phyloP scores from a whole-genome alignment of 371 early-diverging fungal species.

The Mucor irregularis region DNA sequence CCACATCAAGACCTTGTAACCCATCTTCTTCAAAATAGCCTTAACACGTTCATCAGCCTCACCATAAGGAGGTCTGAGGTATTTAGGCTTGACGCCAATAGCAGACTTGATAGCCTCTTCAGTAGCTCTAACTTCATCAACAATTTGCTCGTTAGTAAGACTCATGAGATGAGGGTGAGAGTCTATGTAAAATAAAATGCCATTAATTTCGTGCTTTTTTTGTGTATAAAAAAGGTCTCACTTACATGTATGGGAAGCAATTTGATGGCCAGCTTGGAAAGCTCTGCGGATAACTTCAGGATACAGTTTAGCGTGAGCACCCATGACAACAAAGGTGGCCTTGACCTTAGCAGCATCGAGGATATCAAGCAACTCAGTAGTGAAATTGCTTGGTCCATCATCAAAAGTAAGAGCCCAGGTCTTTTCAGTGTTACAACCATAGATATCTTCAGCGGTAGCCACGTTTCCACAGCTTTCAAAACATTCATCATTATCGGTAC shows the following conservation, averaged over 20 bases:
- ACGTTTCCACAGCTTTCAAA: slow-evolving; percentile 43
- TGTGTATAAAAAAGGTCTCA: no score
- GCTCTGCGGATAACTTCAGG: slow-evolving; percentile 41
- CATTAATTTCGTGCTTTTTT: no score
- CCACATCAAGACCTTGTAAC: slow-evolving; percentile 56
- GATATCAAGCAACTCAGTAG: slow-evolving; percentile 52
- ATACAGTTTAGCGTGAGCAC: slow-evolving; percentile 39
- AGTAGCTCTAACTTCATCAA: slow-evolving; percentile 44
- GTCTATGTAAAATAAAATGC: no score
- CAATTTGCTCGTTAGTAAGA: slow-evolving; percentile 38
- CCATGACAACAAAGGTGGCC: slow-evolving; percentile 76
- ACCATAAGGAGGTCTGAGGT: slow-evolving; percentile 64
- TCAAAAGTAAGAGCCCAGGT: slow-evolving; percentile 61
- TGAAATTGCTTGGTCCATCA: slow-evolving; percentile 62
- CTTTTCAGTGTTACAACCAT: slow-evolving; percentile 34
- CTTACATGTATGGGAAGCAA: slow-evolving; percentile 59
- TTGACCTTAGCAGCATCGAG: slow-evolving; percentile 48
- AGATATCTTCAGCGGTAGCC: slow-evolving; percentile 31
- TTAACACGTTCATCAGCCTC: slow-evolving; percentile 56
- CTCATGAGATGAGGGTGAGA: slow-evolving; percentile 49
- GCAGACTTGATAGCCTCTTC: slow-evolving; percentile 52
- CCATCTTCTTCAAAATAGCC: slow-evolving; percentile 43
- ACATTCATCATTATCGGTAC: slow-evolving; percentile 37
- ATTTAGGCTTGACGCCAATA: slow-evolving; percentile 58
- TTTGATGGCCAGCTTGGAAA: slow-evolving; percentile 54